Conservation (phyloP, 2,329 filamentous ascomycete genomes). For the Hypoxylon sp. region DNA sequence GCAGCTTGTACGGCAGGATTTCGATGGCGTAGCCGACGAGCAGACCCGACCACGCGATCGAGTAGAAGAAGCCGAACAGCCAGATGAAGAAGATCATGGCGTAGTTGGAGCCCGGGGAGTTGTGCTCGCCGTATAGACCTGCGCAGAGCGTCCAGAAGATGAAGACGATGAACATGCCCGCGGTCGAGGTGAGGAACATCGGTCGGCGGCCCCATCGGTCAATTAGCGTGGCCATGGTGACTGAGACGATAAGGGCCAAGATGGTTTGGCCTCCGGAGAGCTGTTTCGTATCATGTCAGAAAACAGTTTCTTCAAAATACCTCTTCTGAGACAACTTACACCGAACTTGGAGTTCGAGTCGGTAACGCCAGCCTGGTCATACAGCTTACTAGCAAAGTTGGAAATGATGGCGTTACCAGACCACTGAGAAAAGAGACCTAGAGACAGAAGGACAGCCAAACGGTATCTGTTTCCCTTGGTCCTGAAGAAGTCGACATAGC, state of each 20-base stretch:
- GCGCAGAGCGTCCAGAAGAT: slow-evolving; percentile 65
- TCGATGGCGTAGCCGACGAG: slow-evolving; percentile 69
- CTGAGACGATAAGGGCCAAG: slow-evolving; percentile 67
- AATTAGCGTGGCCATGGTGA: slow-evolving; percentile 67
- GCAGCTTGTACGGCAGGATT: slow-evolving; percentile 66
- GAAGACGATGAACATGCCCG: slow-evolving; percentile 65
- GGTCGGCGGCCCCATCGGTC: slow-evolving; percentile 70
- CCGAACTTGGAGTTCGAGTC: slow-evolving; percentile 62
- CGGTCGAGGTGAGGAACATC: slow-evolving; percentile 65
- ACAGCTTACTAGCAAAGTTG: slow-evolving; percentile 70
- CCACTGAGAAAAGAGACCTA: slow-evolving; percentile 73
- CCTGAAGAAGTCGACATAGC: slow-evolving; percentile 68
- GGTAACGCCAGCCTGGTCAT: slow-evolving; percentile 67
- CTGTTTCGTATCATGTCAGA: slow-evolving; percentile 50
- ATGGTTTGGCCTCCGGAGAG: slow-evolving; percentile 66
- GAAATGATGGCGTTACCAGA: slow-evolving; percentile 72
- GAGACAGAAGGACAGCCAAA: slow-evolving; percentile 65
- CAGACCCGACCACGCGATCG: slow-evolving; percentile 70
- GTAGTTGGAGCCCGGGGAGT: slow-evolving; percentile 55
- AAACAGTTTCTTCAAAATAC: slow-evolving; percentile 34
- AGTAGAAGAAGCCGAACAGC: slow-evolving; percentile 67
- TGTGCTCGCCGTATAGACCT: slow-evolving; percentile 62
- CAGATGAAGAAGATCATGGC: slow-evolving; percentile 66
- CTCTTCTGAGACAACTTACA: slow-evolving; percentile 50
- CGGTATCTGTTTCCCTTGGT: slow-evolving; percentile 72